phyloP scores from a whole-genome alignment of 2,329 filamentous ascomycete genomes.

The Aphanocladium album region DNA sequence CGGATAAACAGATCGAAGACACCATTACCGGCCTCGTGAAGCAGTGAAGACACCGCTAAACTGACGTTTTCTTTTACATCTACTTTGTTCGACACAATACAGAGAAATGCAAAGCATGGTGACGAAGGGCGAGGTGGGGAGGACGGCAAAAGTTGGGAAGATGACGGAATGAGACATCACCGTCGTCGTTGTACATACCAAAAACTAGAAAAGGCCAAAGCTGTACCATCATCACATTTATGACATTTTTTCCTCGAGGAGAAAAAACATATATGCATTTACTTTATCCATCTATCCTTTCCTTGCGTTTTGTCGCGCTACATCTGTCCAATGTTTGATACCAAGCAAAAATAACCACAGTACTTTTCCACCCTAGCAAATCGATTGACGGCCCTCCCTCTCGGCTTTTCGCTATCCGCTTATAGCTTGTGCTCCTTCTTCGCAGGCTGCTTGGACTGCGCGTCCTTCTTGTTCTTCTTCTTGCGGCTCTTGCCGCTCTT shows the following conservation, averaged over 20 bases:
- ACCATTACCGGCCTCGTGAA: slow-evolving; percentile 51
- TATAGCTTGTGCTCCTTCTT: slow-evolving; percentile 3
- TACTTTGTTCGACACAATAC: background rate
- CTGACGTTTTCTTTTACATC: background rate
- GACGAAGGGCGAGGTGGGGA: background rate
- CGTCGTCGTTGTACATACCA: slow-evolving; percentile 12
- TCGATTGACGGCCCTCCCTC: too few relatives aligned
- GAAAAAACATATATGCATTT: background rate
- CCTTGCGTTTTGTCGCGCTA: background rate
- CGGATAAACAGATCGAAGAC: slow-evolving; percentile 59
- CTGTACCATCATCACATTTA: slow-evolving; percentile 14
- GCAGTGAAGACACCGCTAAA: slow-evolving; percentile 14
- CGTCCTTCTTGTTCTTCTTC: slow-evolving; percentile 10
- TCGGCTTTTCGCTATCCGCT: background rate
- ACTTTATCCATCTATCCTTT: background rate
- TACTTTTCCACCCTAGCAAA: background rate
- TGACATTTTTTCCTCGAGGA: background rate
- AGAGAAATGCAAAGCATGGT: background rate
- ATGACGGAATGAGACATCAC: background rate
- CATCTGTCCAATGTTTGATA: background rate
- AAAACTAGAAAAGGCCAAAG: slow-evolving; percentile 8
- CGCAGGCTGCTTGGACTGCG: background rate
- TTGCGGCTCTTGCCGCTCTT: background rate
- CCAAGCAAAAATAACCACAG: background rate
- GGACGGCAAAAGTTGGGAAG: background rate